Evolutionary conservation across 2,329 filamentous ascomycete genomes (phyloP).

Genomic region (Neonectria punicea): DNA sequence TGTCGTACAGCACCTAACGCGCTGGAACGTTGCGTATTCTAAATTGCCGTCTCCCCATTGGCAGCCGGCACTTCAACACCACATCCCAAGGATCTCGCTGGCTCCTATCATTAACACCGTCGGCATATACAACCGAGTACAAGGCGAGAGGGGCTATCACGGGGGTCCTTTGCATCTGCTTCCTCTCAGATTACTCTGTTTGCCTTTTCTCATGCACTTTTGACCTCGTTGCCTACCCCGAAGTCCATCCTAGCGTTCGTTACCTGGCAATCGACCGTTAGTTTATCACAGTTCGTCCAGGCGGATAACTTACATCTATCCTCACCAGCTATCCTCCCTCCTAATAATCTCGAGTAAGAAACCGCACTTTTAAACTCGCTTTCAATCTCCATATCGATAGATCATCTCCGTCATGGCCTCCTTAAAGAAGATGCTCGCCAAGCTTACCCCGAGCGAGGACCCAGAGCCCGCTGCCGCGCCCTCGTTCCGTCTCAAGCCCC

Average conservation of each 20-base stretch:
- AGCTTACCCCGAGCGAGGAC: slow-evolving; percentile 27
- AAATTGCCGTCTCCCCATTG: slow-evolving; percentile 37
- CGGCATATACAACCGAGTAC: background rate
- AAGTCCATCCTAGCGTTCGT: background rate
- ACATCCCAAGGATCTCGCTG: background rate
- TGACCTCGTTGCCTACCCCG: background rate
- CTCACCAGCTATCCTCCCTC: background rate
- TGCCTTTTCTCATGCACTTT: background rate
- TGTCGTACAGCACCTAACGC: slow-evolving; percentile 20
- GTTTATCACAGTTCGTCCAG: background rate
- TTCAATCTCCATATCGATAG: background rate
- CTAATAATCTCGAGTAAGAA: slow-evolving; percentile 1
- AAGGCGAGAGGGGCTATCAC: background rate
- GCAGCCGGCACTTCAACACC: slow-evolving; percentile 20
- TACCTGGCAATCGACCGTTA: background rate
- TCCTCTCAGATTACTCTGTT: background rate
- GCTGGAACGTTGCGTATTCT: slow-evolving; percentile 46
- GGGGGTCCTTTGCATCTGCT: slow-evolving; percentile 2
- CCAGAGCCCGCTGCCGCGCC: slow-evolving; percentile 28
- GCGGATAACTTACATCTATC: background rate
- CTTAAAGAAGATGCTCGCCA: slow-evolving; percentile 34
- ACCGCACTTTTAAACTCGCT: background rate
- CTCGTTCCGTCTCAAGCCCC: slow-evolving; percentile 43
- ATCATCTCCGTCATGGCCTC: slow-evolving; percentile 32
- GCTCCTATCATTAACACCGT: slow-evolving; percentile 12